phyloP scores from a whole-genome alignment of 805 yeast genomes.

The Spathaspora sp. region DNA sequence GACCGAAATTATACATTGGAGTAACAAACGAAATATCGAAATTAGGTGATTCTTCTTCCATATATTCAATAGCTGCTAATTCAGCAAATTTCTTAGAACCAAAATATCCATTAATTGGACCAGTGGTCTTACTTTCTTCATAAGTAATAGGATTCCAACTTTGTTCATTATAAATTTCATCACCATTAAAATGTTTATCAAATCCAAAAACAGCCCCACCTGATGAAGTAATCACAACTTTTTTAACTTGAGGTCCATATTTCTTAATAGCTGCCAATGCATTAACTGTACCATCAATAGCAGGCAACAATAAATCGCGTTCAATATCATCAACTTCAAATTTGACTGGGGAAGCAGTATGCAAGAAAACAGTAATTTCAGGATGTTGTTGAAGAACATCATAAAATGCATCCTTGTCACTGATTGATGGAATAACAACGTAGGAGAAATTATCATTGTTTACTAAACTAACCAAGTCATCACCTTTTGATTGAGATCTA shows the following conservation, averaged over 20 bases:
- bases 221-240: constrained; percentile 51
- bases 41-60: constrained; percentile 24
- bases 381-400: too few relatives aligned
- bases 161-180: not conserved
- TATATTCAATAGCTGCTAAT: constrained; percentile 11
- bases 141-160: too few relatives aligned
- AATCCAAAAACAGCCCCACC: constrained; percentile 36
- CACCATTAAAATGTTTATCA: not conserved
- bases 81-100: too few relatives aligned
- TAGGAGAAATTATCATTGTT: constrained; percentile 43
- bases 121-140: too few relatives aligned
- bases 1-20: constrained; percentile 49
- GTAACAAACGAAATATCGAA: constrained; percentile 38
- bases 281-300: too few relatives aligned
- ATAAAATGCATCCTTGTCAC: constrained; percentile 22
- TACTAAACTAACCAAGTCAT: constrained; percentile 29
- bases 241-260: too few relatives aligned
- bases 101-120: too few relatives aligned
- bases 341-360: too few relatives aligned
- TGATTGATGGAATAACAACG: constrained; percentile 50
- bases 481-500: constrained; percentile 43
- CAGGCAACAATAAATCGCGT: too few relatives aligned
- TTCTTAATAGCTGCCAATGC: too few relatives aligned
- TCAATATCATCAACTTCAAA: too few relatives aligned
- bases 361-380: too few relatives aligned